These are phyloP conservation scores for Corynascus novoguineensis DNA, from an alignment of 495 filamentous ascomycete species.

Conservation along the genomic window DNA sequence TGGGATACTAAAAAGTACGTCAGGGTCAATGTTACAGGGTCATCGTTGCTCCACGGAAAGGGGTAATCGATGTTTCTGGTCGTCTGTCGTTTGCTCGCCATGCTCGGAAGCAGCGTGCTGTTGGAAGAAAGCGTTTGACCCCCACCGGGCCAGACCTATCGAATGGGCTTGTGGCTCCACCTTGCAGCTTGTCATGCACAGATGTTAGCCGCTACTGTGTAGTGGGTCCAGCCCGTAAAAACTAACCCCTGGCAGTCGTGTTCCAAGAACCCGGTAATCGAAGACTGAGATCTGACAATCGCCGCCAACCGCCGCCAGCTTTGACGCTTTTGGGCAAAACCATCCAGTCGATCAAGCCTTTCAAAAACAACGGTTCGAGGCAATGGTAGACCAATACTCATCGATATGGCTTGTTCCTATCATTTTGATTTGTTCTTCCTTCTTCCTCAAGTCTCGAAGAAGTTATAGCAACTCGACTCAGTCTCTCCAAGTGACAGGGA, in stretches of 20 bases:
- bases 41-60: not conserved
- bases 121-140: not conserved
- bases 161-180: not conserved
- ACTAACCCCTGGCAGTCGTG: not conserved
- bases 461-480: too few species aligned
- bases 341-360: too few species aligned
- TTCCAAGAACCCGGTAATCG: not conserved
- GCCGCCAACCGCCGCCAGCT: not conserved
- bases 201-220: not conserved
- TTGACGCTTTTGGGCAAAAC: too few species aligned
- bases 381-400: too few species aligned
- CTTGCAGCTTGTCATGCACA: not conserved
- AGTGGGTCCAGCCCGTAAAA: not conserved
- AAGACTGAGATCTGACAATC: slow-evolving; percentile 1
- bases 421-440: too few species aligned
- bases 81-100: not conserved
- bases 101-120: not conserved
- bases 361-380: too few species aligned
- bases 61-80: too few species aligned
- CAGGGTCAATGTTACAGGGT: not conserved
- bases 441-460: too few species aligned
- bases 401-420: too few species aligned
- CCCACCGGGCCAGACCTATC: not conserved
- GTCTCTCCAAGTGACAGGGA: too few species aligned
- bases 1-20: not conserved